phyloP scores from a whole-genome alignment of 2,329 filamentous ascomycete genomes.

The Talaromyces sp. region DNA sequence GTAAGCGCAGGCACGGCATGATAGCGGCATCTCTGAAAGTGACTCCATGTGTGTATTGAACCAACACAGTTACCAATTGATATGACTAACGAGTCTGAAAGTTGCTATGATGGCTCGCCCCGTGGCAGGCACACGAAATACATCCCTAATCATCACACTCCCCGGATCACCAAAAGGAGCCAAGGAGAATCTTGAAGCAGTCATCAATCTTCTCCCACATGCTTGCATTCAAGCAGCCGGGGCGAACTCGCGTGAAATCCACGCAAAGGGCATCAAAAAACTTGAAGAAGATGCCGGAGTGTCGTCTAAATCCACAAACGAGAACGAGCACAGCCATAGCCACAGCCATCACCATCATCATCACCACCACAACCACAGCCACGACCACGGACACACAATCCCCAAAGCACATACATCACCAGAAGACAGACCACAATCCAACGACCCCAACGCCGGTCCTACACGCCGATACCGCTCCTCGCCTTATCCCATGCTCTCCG shows the following conservation, averaged over 20 bases:
- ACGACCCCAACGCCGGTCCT: constrained; percentile 58
- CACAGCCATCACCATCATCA: constrained; percentile 28
- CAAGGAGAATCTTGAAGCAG: constrained; percentile 83
- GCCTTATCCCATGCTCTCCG: constrained; percentile 86
- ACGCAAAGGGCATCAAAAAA: constrained; percentile 76
- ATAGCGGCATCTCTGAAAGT: constrained; percentile 76
- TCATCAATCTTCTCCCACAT: constrained; percentile 88
- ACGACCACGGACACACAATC: constrained; percentile 59
- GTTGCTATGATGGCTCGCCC: constrained; percentile 97
- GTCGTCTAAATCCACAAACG: constrained; percentile 21
- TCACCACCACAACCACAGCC: constrained; percentile 49
- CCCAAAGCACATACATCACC: constrained; percentile 71
- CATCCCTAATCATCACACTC: constrained; percentile 78
- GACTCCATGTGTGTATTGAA: constrained; percentile 72
- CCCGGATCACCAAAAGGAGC: constrained; percentile 95
- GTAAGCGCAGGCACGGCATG: constrained; percentile 74
- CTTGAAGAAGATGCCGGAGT: constrained; percentile 80
- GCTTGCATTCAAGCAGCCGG: constrained; percentile 89
- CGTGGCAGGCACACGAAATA: constrained; percentile 80
- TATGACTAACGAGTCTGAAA: constrained; percentile 39
- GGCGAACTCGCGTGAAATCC: constrained; percentile 72
- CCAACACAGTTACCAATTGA: neutral
- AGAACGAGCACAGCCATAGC: constrained; percentile 23
- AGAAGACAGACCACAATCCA: constrained; percentile 55
- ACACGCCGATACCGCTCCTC: constrained; percentile 75